phyloP scores from a whole-genome alignment of 176 grass and related monocot genomes.

The Otatea glauca region DNA sequence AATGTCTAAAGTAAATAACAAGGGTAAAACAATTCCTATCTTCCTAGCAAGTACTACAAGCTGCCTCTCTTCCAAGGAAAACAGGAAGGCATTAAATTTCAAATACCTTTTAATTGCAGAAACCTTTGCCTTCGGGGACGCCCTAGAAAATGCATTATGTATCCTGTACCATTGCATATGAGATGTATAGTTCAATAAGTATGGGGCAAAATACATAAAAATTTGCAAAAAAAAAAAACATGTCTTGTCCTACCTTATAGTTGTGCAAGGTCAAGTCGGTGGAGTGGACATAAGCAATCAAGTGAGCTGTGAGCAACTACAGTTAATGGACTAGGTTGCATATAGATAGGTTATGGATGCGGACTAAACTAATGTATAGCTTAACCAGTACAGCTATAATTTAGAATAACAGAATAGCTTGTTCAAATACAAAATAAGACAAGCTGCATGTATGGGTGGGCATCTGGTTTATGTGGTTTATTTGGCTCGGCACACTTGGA shows the following conservation, averaged over 20 bases:
- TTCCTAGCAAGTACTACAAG: neutral
- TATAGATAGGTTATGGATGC: neutral
- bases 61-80: slow-evolving; percentile 18
- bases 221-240: slow-evolving; percentile 9
- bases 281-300: neutral
- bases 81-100: neutral
- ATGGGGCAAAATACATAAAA: neutral
- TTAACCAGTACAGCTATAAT: slow-evolving; percentile 17
- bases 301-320: slow-evolving; percentile 24
- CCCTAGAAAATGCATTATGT: slow-evolving; percentile 49
- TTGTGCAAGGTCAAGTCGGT: neutral
- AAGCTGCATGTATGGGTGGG: neutral
- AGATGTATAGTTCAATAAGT: slow-evolving; percentile 14
- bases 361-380: neutral
- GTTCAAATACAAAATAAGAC: slow-evolving; percentile 13
- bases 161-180: slow-evolving; percentile 51
- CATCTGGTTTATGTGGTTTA: slow-evolving; percentile 17
- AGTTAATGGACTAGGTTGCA: slow-evolving; percentile 7
- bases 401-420: slow-evolving; percentile 19
- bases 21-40: neutral
- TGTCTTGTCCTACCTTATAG: neutral
- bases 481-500: neutral
- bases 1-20: neutral
- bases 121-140: slow-evolving; percentile 44
- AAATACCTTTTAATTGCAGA: slow-evolving; percentile 58